phyloP scores from a whole-genome alignment of 2,329 filamentous ascomycete genomes.

The Calycina marina region DNA sequence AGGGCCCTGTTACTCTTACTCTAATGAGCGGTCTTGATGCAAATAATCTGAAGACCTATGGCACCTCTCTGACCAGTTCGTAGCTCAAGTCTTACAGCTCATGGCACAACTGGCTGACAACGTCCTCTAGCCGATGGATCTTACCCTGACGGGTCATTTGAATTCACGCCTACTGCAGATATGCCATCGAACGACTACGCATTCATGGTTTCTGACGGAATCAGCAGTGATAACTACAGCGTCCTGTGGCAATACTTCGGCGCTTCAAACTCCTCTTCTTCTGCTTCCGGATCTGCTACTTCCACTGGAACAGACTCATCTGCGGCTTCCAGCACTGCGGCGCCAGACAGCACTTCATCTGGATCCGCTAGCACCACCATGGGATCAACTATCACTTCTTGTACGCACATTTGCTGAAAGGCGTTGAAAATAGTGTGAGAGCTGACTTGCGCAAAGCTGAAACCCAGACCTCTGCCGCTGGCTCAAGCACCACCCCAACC shows the following conservation, averaged over 20 bases:
- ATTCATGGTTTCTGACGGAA: constrained; percentile 15
- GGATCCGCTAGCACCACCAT: constrained; percentile 1
- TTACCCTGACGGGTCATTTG: constrained; percentile 7
- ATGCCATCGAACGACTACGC: constrained; percentile 13
- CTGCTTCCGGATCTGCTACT: constrained; percentile 4
- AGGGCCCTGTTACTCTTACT: neutral
- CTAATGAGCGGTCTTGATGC: neutral
- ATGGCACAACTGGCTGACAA: neutral
- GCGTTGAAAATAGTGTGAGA: neutral
- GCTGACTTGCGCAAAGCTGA: neutral
- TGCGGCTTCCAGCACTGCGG: constrained; percentile 1
- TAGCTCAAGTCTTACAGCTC: neutral
- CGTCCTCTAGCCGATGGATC: constrained; percentile 4
- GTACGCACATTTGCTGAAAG: neutral
- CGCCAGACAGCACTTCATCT: constrained; percentile 3
- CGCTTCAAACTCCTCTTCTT: constrained; percentile 5
- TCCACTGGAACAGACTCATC: constrained; percentile 3
- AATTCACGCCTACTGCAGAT: constrained; percentile 12
- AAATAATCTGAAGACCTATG: neutral
- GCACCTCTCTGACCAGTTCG: neutral
- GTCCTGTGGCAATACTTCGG: constrained; percentile 16
- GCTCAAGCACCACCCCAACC: constrained; percentile 2
- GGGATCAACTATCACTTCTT: neutral
- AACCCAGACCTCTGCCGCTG: constrained; percentile 1
- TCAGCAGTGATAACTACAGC: constrained; percentile 14